These are phyloP conservation scores for Coemansia sp. DNA, from an alignment of 192 early-diverging fungal species.

Conservation along the genomic window DNA sequence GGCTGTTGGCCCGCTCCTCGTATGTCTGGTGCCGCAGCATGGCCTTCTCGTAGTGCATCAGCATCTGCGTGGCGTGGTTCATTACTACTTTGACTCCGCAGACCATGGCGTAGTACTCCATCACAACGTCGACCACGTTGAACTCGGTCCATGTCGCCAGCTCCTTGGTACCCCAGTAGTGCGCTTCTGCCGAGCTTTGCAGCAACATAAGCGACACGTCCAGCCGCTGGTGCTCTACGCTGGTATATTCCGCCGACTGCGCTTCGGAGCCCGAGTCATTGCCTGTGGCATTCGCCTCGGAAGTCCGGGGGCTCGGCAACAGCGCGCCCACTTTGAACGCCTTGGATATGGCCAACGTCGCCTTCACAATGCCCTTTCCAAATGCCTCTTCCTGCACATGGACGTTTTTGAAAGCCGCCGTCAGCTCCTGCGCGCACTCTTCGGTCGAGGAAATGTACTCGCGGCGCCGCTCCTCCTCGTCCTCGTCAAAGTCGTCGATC, in stretches of 20 bases:
- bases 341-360: slow-evolving; percentile 23
- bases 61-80: slow-evolving; percentile 44
- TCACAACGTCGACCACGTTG: slow-evolving; percentile 38
- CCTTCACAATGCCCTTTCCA: slow-evolving; percentile 36
- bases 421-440: slow-evolving; percentile 28
- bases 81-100: slow-evolving; percentile 36
- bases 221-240: slow-evolving; percentile 27
- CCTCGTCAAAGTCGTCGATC: slow-evolving; percentile 48
- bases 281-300: background rate
- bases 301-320: background rate
- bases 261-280: background rate
- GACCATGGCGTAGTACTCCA: slow-evolving; percentile 39
- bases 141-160: slow-evolving; percentile 42
- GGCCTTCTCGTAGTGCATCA: slow-evolving; percentile 45
- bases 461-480: slow-evolving; percentile 45
- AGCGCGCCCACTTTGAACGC: slow-evolving; percentile 18
- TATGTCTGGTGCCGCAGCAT: slow-evolving; percentile 36
- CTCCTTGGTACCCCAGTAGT: slow-evolving; percentile 48
- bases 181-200: slow-evolving; percentile 35
- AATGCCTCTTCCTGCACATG: slow-evolving; percentile 37
- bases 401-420: slow-evolving; percentile 20
- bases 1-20: slow-evolving; percentile 25
- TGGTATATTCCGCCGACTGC: background rate
- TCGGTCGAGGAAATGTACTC: slow-evolving; percentile 37
- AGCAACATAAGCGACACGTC: slow-evolving; percentile 33